These are phyloP conservation scores for Amylocarpus encephaloides DNA, from an alignment of 2,329 filamentous ascomycete species.

Conservation along the genomic window DNA sequence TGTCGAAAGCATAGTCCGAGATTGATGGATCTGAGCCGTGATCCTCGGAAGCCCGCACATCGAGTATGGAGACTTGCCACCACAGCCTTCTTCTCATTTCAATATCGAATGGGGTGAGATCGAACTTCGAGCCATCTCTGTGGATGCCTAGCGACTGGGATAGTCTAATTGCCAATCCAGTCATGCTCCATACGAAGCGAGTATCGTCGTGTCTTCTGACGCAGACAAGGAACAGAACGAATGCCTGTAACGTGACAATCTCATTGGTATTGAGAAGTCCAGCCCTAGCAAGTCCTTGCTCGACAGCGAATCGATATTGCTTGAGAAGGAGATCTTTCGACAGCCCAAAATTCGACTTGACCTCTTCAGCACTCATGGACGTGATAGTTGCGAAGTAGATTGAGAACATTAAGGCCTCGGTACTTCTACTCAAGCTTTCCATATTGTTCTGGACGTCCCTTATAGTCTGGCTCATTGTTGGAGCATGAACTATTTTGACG, in stretches of 20 bases:
- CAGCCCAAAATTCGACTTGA: constrained; percentile 34
- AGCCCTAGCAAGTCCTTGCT: constrained; percentile 49
- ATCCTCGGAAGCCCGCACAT: constrained; percentile 54
- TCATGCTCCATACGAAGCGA: constrained; percentile 48
- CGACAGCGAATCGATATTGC: constrained; percentile 46
- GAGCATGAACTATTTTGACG: constrained; percentile 65
- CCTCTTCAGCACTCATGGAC: constrained; percentile 30
- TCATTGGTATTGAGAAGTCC: constrained; percentile 49
- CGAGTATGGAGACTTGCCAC: constrained; percentile 56
- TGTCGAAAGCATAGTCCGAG: constrained; percentile 52
- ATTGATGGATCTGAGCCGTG: constrained; percentile 58
- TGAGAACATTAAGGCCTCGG: constrained; percentile 46
- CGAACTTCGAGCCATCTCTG: constrained; percentile 49
- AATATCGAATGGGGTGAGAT: constrained; percentile 50
- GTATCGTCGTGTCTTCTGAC: constrained; percentile 42
- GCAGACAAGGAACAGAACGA: constrained; percentile 49
- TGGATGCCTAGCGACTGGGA: constrained; percentile 55
- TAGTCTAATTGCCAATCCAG: constrained; percentile 51
- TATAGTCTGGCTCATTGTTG: constrained; percentile 56
- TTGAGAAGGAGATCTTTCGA: constrained; percentile 39
- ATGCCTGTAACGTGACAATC: constrained; percentile 47
- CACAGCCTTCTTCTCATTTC: constrained; percentile 54
- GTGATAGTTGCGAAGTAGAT: constrained; percentile 50
- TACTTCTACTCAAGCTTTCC: constrained; percentile 42
- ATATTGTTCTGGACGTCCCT: constrained; percentile 54